phyloP scores from a whole-genome alignment of 179 eudicot species.

The Patellifolia procumbens region DNA sequence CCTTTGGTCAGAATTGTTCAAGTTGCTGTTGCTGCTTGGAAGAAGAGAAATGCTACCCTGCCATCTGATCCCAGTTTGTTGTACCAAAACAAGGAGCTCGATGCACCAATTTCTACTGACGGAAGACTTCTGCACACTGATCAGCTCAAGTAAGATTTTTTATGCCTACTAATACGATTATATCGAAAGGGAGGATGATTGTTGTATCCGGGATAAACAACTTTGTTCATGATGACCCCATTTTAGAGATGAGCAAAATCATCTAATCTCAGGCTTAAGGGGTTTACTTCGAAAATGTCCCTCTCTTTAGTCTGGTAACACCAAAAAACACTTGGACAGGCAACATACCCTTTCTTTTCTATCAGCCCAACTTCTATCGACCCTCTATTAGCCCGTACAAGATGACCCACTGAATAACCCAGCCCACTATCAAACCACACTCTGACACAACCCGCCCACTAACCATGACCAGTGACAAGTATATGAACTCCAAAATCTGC shows the following conservation, averaged over 20 bases:
- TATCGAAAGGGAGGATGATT: not conserved
- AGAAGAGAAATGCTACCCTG: constrained; percentile 46
- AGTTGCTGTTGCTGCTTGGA: constrained; percentile 53
- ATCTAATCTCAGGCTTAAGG: not conserved
- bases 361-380: too few relatives aligned
- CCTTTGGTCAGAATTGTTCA: constrained; percentile 58
- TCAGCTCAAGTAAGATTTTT: constrained; percentile 49
- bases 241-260: not conserved
- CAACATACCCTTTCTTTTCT: too few relatives aligned
- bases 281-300: not conserved
- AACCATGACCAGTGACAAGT: too few relatives aligned
- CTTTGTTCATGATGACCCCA: not conserved
- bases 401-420: too few relatives aligned
- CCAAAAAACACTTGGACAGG: too few relatives aligned
- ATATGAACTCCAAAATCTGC: too few relatives aligned
- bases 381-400: too few relatives aligned
- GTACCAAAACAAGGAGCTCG: constrained; percentile 55
- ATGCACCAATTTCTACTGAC: constrained; percentile 45
- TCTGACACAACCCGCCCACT: too few relatives aligned
- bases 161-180: too few relatives aligned
- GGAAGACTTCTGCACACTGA: constrained; percentile 59
- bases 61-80: constrained; percentile 38
- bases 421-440: too few relatives aligned
- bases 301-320: not conserved
- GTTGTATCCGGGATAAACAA: too few relatives aligned